A percentile compares a stretch with the other conserved stretches of the same genome.
Evolutionary conservation across 2,329 filamentous ascomycete genomes (phyloP).

Genomic region (Truncatella angustata): DNA sequence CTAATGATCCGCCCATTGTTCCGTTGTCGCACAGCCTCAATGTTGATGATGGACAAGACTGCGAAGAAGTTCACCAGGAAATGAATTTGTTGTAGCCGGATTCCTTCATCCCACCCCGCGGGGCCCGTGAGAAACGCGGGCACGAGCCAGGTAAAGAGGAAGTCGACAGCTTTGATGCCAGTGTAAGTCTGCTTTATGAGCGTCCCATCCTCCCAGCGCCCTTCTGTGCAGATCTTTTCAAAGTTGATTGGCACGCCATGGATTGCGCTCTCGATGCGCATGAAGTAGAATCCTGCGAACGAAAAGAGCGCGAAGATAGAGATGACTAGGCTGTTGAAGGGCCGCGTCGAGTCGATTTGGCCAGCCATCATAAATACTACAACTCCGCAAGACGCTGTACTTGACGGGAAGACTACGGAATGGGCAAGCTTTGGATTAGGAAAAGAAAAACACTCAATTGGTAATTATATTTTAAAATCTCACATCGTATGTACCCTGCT

Average conservation of each 20-base stretch:
- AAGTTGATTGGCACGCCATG: slow-evolving; percentile 1
- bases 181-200: slow-evolving; percentile 22
- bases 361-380: too few relatives aligned
- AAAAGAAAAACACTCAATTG: too few relatives aligned
- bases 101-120: slow-evolving; percentile 21
- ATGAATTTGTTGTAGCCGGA: slow-evolving; percentile 24
- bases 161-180: slow-evolving; percentile 20
- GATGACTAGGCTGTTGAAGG: background rate
- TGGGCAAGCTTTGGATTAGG: too few relatives aligned
- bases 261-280: background rate
- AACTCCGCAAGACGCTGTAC: too few relatives aligned
- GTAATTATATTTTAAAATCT: too few relatives aligned
- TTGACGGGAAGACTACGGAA: too few relatives aligned
- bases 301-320: background rate
- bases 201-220: slow-evolving; percentile 14
- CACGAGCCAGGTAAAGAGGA: slow-evolving; percentile 18
- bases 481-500: too few relatives aligned
- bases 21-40: slow-evolving; percentile 22
- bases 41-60: slow-evolving; percentile 22
- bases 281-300: background rate
- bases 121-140: slow-evolving; percentile 23
- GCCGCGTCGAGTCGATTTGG: too few relatives aligned
- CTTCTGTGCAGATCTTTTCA: background rate
- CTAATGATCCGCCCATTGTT: slow-evolving; percentile 21
- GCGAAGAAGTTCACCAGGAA: slow-evolving; percentile 26